Conservation (phyloP, 139 green algal genomes). For the Bryopsis sp. region DNA sequence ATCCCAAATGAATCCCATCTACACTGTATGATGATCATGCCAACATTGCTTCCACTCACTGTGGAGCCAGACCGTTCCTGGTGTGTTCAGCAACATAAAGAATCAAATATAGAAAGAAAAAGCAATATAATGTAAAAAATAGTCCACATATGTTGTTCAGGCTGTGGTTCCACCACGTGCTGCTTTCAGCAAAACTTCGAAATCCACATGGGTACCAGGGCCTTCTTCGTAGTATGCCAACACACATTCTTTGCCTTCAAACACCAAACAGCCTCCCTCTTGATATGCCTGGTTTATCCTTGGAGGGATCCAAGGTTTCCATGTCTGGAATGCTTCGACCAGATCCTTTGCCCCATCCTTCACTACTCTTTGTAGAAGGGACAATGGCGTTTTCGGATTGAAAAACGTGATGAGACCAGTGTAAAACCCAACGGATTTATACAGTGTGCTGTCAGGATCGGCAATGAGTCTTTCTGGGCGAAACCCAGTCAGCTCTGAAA, state of each 20-base stretch:
- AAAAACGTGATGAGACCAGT: slow-evolving; percentile 28
- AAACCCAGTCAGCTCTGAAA: slow-evolving; percentile 27
- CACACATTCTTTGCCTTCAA: slow-evolving; percentile 21
- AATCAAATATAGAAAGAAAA: too few species aligned
- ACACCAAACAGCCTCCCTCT: slow-evolving; percentile 30
- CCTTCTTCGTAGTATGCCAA: slow-evolving; percentile 24
- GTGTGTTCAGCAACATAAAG: too few species aligned
- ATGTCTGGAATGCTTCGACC: slow-evolving; percentile 24
- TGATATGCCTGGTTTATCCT: slow-evolving; percentile 29
- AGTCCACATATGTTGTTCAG: too few species aligned
- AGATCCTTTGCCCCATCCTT: slow-evolving; percentile 24
- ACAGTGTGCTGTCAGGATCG: slow-evolving; percentile 28
- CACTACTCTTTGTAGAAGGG: slow-evolving; percentile 16
- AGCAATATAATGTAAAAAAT: too few species aligned
- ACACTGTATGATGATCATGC: too few species aligned
- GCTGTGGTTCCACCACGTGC: too few species aligned
- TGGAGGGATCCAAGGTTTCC: slow-evolving; percentile 39
- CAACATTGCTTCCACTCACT: too few species aligned
- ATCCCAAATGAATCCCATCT: too few species aligned
- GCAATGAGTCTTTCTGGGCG: slow-evolving; percentile 28
- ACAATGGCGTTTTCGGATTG: slow-evolving; percentile 20
- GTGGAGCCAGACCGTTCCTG: too few species aligned
- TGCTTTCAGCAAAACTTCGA: slow-evolving; percentile 20
- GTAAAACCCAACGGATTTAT: slow-evolving; percentile 29
- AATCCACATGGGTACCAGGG: slow-evolving; percentile 25